Evolutionary conservation across 2,329 filamentous ascomycete species (phyloP), one percentile per base, ranked within the genome.

Genomic region (Juglanconis sp.): DNA sequence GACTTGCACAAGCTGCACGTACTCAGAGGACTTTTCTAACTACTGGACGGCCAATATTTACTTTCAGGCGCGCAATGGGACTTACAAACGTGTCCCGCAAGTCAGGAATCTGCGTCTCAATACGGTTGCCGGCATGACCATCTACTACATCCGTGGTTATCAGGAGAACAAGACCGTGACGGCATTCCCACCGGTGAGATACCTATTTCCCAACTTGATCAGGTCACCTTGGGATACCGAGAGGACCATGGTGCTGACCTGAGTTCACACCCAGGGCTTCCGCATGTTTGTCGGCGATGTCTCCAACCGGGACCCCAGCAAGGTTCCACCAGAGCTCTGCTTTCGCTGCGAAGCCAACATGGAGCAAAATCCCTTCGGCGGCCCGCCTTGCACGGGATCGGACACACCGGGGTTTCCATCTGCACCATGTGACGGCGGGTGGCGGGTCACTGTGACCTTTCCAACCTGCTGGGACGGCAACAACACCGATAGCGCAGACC

Each of bases 121-220:
- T 46, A 71, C 70, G 10, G 64, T 70, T 8, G 72, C 68, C 15
- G 72, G 72, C 34, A 72, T 75, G 56, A 72, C 73, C 8, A 70
- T 75, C 24, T 75, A 75, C 66, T 76, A 76, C 53, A 73, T 76
- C n/a, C 68, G 67, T 4, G 71, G 71, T 3, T 70, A 70, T 7
- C 71, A 71, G 36, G 72, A 72, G 40, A 64, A 47, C 15, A 63
- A 65, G 32, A 67, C 65, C 34, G 71, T 77, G 48, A 77, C 74
- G 4, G 73, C 74, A 15, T 77, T 77, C 68, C 71, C 72, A 51
- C 70, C 74, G 9, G 71, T 73, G 59, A 65, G 68, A 24, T 24
- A 24, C 24, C 31, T 6, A n/a, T 8, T 49, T 9, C 15, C 13
- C 63, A 67, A 34, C 13, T 7, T 42, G 17, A 4, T 13, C 3